Conservation (phyloP, 2,329 filamentous ascomycete species). For the Xylaria sp. region DNA sequence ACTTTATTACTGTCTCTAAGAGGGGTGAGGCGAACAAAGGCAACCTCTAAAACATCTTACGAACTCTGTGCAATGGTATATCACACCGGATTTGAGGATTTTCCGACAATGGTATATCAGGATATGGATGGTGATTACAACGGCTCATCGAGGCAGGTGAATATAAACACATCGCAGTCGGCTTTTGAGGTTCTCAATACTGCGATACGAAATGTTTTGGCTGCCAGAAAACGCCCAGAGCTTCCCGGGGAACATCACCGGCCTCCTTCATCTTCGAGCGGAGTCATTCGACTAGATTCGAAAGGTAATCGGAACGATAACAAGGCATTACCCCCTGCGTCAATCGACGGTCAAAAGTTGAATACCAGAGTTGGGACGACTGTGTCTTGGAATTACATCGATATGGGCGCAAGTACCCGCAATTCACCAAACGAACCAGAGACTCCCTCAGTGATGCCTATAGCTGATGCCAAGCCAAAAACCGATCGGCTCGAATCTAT, state of each 20-base stretch:
- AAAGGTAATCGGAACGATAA: too few relatives aligned
- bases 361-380: too few relatives aligned
- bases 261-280: too few relatives aligned
- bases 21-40: not conserved
- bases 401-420: not conserved
- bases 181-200: not conserved
- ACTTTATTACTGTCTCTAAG: not conserved
- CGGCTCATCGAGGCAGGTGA: not conserved
- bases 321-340: too few relatives aligned
- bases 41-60: not conserved
- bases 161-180: not conserved
- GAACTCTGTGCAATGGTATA: not conserved
- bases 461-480: not conserved
- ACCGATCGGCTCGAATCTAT: not conserved
- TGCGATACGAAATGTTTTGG: too few relatives aligned
- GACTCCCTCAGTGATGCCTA: not conserved
- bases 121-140: not conserved
- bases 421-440: not conserved
- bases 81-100: not conserved
- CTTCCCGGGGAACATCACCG: too few relatives aligned
- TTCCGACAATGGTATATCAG: not conserved
- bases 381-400: not conserved
- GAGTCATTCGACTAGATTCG: not conserved
- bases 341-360: too few relatives aligned
- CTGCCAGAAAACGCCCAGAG: too few relatives aligned